Evolutionary conservation across 139 green algal genomes (phyloP), one percentile per base, ranked within the genome.

Genomic region (Closterium sp.): DNA sequence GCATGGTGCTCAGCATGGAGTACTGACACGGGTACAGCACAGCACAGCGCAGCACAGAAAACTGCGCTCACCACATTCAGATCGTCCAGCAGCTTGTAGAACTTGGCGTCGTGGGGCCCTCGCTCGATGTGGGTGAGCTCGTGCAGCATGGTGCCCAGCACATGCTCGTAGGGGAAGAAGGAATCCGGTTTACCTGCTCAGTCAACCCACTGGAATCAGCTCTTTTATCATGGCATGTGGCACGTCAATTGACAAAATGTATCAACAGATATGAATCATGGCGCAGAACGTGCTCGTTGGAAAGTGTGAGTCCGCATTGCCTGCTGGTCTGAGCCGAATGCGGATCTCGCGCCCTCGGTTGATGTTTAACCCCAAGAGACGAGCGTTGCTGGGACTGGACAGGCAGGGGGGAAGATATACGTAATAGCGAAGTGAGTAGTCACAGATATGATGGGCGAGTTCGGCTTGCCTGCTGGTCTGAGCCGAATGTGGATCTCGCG

Each of bases 71-170:
- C 91, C 86, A 91, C 90, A 33, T 90, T 97, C 33, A 98, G 90
- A 91, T 99, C 96, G 35, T 99, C 97, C 16, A 99, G 94, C 31
- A 98, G 92, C 90, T 97, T 97, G 95, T 98, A 98, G 84, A 98
- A 98, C 16, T 89, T 38, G 55, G 43, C 92, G 94, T 97, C 93
- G 88, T 97, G 95, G 4, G 96, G 95, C 4, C 96, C 94, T 25
- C 91, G 76, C 16, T 96, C 89, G 89, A 96, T 98, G 94, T 98
- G 97, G 5, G 90, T 91, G 34, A 98, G 94, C 93, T 98, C 97
- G 89, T 98, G 97, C 66, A 98, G 95, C 97, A 98, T 98, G 9
- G 97, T 98, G 21, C 95, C 96, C 35, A 98, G 89, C 8, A 99
- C 35, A 81, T 95, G 87, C 30, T 98, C 96, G 34, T 96, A 97